A percentile compares a stretch with the other conserved stretches of the same genome.
These are phyloP conservation scores for Eragrostis nindensis DNA, from an alignment of 176 grass and related monocot genomes.

Conservation along the genomic window DNA sequence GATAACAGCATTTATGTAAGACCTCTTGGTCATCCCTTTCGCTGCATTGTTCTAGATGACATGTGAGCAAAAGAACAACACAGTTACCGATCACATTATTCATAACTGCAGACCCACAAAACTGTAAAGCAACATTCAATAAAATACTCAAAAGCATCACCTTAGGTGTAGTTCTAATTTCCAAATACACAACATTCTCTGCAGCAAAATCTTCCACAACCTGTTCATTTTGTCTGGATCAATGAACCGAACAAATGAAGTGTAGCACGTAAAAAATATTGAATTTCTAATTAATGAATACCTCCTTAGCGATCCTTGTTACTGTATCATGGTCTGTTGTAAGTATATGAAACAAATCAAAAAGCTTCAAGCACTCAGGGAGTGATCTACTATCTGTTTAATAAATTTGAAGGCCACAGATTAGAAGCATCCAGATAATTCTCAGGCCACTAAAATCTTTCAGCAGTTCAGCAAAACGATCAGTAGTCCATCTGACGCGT, in stretches of 20 bases:
- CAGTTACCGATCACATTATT: not conserved
- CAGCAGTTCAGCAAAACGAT: not conserved
- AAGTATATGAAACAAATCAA: conserved; percentile 87
- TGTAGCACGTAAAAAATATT: not conserved
- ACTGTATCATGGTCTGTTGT: conserved; percentile 91
- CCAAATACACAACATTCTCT: conserved; percentile 93
- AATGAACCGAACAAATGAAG: conserved; percentile 20
- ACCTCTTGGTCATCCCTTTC: conserved; percentile 96
- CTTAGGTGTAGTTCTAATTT: conserved; percentile 97
- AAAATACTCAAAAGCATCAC: conserved; percentile 39
- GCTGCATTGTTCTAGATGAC: conserved; percentile 75
- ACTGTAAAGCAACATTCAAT: not conserved
- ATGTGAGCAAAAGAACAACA: conserved; percentile 16
- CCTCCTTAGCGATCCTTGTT: conserved; percentile 93
- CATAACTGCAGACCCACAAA: not conserved
- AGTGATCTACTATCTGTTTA: conserved; percentile 82
- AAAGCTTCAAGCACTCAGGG: conserved; percentile 82
- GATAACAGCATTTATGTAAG: conserved; percentile 94
- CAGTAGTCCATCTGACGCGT: not conserved
- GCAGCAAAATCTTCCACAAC: conserved; percentile 93
- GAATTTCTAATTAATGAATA: conserved; percentile 25
- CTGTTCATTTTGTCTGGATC: conserved; percentile 37
- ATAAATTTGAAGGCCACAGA: conserved; percentile 5
- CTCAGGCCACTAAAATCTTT: not conserved
- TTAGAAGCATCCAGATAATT: conserved; percentile 22